Evolutionary conservation across 202 grass and related monocot genomes (phyloP).

Genomic region (Saccharum hybrid): DNA sequence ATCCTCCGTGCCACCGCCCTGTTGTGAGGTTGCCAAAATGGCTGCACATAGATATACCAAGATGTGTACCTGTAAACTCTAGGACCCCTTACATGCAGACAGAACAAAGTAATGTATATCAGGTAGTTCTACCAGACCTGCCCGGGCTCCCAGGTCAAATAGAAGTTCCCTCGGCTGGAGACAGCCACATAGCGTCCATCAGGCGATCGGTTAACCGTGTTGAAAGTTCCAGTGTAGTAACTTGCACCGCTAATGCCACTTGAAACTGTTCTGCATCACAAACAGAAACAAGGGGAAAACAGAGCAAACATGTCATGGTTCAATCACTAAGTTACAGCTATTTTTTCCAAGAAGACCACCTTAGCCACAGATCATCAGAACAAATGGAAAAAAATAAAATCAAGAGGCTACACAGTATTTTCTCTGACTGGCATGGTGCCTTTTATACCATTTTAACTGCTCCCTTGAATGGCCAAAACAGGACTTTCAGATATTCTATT

Average conservation of each 20-base stretch:
- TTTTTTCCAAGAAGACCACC: neutral
- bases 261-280: constrained; percentile 94
- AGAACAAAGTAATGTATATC: neutral
- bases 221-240: constrained; percentile 97
- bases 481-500: neutral
- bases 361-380: neutral
- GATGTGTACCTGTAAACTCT: constrained; percentile 12
- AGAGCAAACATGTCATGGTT: constrained; percentile 9
- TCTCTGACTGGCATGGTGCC: neutral
- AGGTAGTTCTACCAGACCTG: constrained; percentile 55
- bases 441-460: neutral
- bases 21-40: constrained; percentile 97
- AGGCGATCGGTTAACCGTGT: constrained; percentile 85
- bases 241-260: constrained; percentile 98
- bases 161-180: constrained; percentile 94
- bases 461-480: neutral
- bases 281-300: constrained; percentile 24
- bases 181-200: constrained; percentile 90
- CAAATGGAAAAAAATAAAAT: neutral
- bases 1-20: constrained; percentile 94
- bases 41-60: constrained; percentile 43
- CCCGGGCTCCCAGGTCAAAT: constrained; percentile 96
- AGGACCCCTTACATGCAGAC: neutral
- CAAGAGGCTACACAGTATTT: neutral
- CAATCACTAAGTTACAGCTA: neutral